Conservation (phyloP, 768 basidiomycete genomes). For the Leucosporidium yakuticum region DNA sequence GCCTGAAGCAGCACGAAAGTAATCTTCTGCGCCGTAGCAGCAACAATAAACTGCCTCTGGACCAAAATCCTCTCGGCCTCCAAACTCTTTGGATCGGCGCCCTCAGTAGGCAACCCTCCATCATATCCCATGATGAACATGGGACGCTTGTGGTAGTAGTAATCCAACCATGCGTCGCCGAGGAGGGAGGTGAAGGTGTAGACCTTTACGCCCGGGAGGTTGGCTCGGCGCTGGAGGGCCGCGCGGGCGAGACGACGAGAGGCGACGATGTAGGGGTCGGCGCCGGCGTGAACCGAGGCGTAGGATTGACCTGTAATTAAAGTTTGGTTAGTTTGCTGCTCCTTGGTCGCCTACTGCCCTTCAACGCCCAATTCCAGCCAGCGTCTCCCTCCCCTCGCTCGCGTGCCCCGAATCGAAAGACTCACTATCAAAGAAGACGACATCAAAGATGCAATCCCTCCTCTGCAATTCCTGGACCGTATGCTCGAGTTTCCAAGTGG, state of each 20-base stretch:
- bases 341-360: neutral
- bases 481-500: constrained; percentile 54
- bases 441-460: constrained; percentile 55
- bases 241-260: constrained; percentile 54
- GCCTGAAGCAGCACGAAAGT: constrained; percentile 54
- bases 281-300: constrained; percentile 47
- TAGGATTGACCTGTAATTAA: constrained; percentile 48
- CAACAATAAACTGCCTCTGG: constrained; percentile 53
- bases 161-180: constrained; percentile 53
- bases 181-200: constrained; percentile 49
- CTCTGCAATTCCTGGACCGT: constrained; percentile 51
- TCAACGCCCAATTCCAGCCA: neutral
- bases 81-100: constrained; percentile 9
- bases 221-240: constrained; percentile 53
- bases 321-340: neutral
- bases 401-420: neutral
- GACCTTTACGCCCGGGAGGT: constrained; percentile 46
- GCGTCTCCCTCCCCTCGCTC: neutral
- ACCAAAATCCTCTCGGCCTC: constrained; percentile 45
- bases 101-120: constrained; percentile 45
- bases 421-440: constrained; percentile 60
- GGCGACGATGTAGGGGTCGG: constrained; percentile 42
- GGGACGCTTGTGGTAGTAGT: constrained; percentile 50
- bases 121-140: constrained; percentile 63
- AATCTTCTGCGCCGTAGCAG: constrained; percentile 34